Percentiles rank a stretch among this genome's conserved stretches.
These are phyloP conservation scores for Dissophora ornata DNA, from an alignment of 192 early-diverging fungal genomes.

Conservation along the genomic window DNA sequence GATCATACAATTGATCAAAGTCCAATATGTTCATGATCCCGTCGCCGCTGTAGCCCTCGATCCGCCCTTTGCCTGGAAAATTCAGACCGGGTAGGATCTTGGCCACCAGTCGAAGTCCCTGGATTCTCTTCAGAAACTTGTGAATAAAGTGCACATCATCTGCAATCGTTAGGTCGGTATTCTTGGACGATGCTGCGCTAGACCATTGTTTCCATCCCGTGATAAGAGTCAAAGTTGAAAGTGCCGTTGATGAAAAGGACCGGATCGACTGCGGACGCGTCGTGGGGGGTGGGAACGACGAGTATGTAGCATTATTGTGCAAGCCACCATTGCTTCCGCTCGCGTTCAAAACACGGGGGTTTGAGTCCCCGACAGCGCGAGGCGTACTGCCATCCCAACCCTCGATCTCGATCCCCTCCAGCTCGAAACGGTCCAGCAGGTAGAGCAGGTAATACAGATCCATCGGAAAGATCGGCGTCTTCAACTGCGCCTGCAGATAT, in stretches of 20 bases:
- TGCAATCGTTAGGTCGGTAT: conserved; percentile 39
- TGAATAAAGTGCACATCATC: conserved; percentile 64
- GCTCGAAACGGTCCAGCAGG: conserved; percentile 44
- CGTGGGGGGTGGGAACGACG: conserved; percentile 34
- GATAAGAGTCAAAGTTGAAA: conserved; percentile 56
- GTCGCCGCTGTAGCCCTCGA: conserved; percentile 34
- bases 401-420: conserved; percentile 46
- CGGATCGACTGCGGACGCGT: conserved; percentile 49
- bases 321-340: background rate
- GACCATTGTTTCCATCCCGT: conserved; percentile 61
- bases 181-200: conserved; percentile 27
- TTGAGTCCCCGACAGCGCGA: conserved; percentile 35
- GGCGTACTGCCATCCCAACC: conserved; percentile 40
- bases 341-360: conserved; percentile 27
- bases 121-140: conserved; percentile 56
- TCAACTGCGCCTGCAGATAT: conserved; percentile 45
- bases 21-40: conserved; percentile 23
- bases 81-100: conserved; percentile 45
- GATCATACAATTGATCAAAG: conserved; percentile 4
- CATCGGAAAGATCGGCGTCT: conserved; percentile 49
- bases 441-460: conserved; percentile 52
- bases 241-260: conserved; percentile 55
- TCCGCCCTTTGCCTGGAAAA: conserved; percentile 25
- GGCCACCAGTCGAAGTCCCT: conserved; percentile 55
- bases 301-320: conserved; percentile 7